Evolutionary conservation across 2,329 filamentous ascomycete species (phyloP).

Genomic region (Tricladium varicosporioides): DNA sequence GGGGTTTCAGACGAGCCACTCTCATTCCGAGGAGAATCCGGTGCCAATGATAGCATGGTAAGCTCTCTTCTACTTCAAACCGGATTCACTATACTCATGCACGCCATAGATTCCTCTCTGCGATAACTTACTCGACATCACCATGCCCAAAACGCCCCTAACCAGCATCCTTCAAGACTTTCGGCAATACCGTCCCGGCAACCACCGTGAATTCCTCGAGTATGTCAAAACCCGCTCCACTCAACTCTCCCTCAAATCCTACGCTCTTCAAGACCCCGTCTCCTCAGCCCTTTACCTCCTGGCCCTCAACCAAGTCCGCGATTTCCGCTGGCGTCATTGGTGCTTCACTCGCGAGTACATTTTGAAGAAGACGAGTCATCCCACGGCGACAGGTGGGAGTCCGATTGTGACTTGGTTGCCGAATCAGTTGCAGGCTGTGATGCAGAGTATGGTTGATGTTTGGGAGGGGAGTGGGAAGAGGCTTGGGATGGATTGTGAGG

Average conservation of each 20-base stretch:
- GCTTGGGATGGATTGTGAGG: conserved; percentile 41
- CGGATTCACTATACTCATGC: neutral
- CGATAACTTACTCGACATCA: conserved; percentile 81
- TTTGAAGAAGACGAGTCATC: conserved; percentile 72
- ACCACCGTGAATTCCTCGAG: conserved; percentile 81
- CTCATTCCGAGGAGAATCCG: conserved; percentile 86
- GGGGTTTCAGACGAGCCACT: conserved; percentile 73
- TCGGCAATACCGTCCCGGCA: conserved; percentile 81
- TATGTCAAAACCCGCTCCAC: conserved; percentile 57
- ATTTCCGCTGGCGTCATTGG: conserved; percentile 84
- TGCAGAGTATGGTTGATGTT: conserved; percentile 66
- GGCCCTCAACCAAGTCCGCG: conserved; percentile 71
- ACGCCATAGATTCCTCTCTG: conserved; percentile 69
- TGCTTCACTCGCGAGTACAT: conserved; percentile 85
- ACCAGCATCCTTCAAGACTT: conserved; percentile 89
- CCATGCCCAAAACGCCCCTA: conserved; percentile 85
- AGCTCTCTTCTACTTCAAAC: conserved; percentile 9
- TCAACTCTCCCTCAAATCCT: conserved; percentile 55
- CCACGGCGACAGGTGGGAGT: conserved; percentile 76
- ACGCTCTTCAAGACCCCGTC: conserved; percentile 52
- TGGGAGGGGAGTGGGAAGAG: conserved; percentile 38
- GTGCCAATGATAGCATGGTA: conserved; percentile 90
- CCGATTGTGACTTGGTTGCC: conserved; percentile 84
- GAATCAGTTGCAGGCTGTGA: conserved; percentile 74
- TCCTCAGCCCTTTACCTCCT: conserved; percentile 62